Evolutionary conservation across 1,284 basidiomycete species (phyloP).

Genomic region (Exobasidium rhododendri): DNA sequence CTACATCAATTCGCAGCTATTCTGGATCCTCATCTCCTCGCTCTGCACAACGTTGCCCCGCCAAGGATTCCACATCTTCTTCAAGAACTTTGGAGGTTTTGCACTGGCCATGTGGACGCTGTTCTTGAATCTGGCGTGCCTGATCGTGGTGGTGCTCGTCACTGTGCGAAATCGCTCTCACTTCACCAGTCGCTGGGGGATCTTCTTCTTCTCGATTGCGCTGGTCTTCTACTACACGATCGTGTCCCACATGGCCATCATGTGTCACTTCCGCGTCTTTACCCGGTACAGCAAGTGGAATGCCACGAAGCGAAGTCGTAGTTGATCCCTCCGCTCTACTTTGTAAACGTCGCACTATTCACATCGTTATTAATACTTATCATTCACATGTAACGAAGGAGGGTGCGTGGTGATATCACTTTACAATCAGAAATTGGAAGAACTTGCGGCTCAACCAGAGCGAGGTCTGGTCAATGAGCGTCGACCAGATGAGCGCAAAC

Average conservation of each 20-base stretch:
- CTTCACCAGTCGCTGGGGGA: slow-evolving; percentile 33
- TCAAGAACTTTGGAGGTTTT: slow-evolving; percentile 35
- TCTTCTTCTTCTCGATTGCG: slow-evolving; percentile 30
- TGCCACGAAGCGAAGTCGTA: slow-evolving; percentile 13
- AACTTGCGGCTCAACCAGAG: background rate
- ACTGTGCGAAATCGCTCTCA: slow-evolving; percentile 34
- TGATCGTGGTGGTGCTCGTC: slow-evolving; percentile 34
- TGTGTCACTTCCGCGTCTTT: slow-evolving; percentile 44
- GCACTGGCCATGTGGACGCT: slow-evolving; percentile 30
- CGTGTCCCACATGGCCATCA: slow-evolving; percentile 37
- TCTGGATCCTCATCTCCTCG: slow-evolving; percentile 28
- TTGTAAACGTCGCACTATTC: background rate
- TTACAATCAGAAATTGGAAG: background rate
- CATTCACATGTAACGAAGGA: background rate
- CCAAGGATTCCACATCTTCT: slow-evolving; percentile 24
- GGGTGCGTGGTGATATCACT: background rate
- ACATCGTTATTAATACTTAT: background rate
- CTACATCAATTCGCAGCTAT: slow-evolving; percentile 30
- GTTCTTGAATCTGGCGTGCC: slow-evolving; percentile 32
- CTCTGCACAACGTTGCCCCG: slow-evolving; percentile 25
- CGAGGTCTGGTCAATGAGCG: background rate
- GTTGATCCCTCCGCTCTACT: background rate
- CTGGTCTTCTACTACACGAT: slow-evolving; percentile 35
- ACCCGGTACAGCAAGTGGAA: slow-evolving; percentile 40
- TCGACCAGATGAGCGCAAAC: background rate